Percentiles rank a stretch among this genome's conserved stretches.
Conservation (phyloP, 2,329 filamentous ascomycete genomes). For the Sarocladium strictum region DNA sequence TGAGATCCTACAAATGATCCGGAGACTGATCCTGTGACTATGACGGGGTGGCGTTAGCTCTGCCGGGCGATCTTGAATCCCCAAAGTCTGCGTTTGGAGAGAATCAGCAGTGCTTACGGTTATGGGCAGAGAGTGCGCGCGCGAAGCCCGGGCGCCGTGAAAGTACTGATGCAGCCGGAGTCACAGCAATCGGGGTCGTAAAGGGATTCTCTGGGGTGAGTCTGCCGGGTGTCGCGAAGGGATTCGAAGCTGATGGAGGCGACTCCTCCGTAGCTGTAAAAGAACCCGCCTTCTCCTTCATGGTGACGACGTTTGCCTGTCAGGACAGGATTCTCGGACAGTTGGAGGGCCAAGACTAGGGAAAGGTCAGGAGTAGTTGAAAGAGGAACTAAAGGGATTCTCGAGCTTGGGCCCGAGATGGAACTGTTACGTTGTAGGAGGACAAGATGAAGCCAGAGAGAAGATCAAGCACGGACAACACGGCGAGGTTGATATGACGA, state of each 20-base stretch:
- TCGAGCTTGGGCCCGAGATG: background rate
- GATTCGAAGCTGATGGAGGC: background rate
- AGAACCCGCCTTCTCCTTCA: background rate
- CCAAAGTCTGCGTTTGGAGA: background rate
- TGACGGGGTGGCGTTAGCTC: no score
- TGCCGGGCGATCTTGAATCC: no score
- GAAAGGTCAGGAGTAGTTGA: no score
- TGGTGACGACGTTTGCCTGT: background rate
- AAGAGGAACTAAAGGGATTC: background rate
- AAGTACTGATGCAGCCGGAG: background rate
- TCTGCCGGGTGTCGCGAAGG: conserved; percentile 1
- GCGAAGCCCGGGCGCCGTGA: background rate
- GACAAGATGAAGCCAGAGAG: no score
- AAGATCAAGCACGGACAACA: no score
- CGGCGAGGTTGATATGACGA: background rate
- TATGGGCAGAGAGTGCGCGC: background rate
- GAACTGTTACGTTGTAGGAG: no score
- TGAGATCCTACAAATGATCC: background rate
- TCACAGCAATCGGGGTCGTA: conserved; percentile 3
- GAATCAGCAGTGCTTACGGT: background rate
- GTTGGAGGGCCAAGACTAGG: no score
- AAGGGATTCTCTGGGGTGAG: conserved; percentile 2
- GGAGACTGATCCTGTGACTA: background rate
- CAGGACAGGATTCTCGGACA: background rate
- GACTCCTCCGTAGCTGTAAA: background rate